Evolutionary conservation across 192 early-diverging fungal genomes (phyloP).

Genomic region (Gorgonomyces haynaldii): DNA sequence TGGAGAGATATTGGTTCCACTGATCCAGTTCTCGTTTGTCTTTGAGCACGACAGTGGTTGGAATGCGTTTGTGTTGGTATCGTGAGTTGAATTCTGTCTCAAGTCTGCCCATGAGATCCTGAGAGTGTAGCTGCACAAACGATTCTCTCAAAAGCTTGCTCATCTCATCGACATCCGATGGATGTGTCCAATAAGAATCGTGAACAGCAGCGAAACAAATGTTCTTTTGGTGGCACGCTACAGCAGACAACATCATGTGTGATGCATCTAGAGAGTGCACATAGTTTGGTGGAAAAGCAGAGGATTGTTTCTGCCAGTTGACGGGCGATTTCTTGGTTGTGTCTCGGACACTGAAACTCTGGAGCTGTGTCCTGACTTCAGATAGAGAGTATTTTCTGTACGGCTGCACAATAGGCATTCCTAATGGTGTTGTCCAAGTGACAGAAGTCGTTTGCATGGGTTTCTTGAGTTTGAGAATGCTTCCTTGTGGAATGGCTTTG

Average conservation of each 20-base stretch:
- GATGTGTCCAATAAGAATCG: constrained; percentile 98
- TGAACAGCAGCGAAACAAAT: constrained; percentile 91
- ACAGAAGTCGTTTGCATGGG: constrained; percentile 66
- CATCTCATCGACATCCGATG: constrained; percentile 80
- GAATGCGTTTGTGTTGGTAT: constrained; percentile 60
- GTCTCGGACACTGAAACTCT: constrained; percentile 67
- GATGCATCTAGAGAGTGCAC: constrained; percentile 95
- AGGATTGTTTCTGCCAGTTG: constrained; percentile 82
- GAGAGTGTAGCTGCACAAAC: constrained; percentile 76
- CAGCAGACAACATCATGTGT: constrained; percentile 92
- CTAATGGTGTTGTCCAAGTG: constrained; percentile 92
- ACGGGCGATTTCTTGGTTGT: constrained; percentile 59
- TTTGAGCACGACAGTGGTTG: constrained; percentile 27
- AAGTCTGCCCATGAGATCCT: constrained; percentile 75
- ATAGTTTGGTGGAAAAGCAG: constrained; percentile 97
- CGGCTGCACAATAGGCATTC: constrained; percentile 92
- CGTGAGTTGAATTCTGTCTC: constrained; percentile 71
- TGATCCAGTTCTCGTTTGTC: constrained; percentile 17
- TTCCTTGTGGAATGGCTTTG: not conserved
- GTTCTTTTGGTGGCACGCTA: constrained; percentile 63
- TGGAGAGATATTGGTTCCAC: constrained; percentile 11
- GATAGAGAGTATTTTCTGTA: constrained; percentile 57
- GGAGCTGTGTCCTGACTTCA: constrained; percentile 59
- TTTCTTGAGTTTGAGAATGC: constrained; percentile 14
- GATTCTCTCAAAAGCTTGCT: constrained; percentile 73